Conservation (phyloP, 2,329 filamentous ascomycete species). For the Lecanicillium sp. region DNA sequence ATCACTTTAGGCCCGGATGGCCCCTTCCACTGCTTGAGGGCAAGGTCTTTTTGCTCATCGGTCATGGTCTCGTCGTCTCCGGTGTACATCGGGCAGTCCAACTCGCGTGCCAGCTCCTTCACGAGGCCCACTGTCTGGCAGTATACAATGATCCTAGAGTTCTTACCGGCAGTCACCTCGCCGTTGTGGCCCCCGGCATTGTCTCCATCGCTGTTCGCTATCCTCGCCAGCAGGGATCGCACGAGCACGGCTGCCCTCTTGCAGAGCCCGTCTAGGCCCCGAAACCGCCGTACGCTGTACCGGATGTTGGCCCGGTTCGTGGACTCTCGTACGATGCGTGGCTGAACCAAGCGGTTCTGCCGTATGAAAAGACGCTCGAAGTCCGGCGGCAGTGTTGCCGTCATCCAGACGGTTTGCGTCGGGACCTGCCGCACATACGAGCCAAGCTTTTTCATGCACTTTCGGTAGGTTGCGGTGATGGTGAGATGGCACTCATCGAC, state of each 20-base stretch:
- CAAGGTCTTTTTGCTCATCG: not conserved
- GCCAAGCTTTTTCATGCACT: constrained; percentile 1
- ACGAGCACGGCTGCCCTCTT: not conserved
- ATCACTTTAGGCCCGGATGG: not conserved
- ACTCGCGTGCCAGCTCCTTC: not conserved
- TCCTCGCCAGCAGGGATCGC: not conserved
- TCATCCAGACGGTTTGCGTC: constrained; percentile 5
- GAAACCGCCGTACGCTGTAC: constrained; percentile 1
- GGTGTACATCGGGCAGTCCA: constrained; percentile 3
- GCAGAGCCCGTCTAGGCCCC: not conserved
- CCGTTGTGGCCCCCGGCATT: not conserved
- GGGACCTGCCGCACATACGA: constrained; percentile 4
- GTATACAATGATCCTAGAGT: constrained; percentile 4
- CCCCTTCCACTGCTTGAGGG: constrained; percentile 3
- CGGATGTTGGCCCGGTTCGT: constrained; percentile 6
- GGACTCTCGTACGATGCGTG: constrained; percentile 5
- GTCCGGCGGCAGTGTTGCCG: constrained; percentile 1
- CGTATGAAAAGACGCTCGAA: constrained; percentile 1
- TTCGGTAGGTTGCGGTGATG: not conserved
- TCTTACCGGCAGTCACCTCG: not conserved
- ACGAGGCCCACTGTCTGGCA: constrained; percentile 3
- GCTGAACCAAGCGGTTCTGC: constrained; percentile 4
- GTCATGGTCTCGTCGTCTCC: not conserved
- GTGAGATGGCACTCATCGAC: constrained; percentile 3
- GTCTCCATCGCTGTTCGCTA: not conserved